Percentiles rank a stretch among this genome's conserved stretches.
Evolutionary conservation across 2,329 filamentous ascomycete species (phyloP).

Genomic region (Exophiala aquamarina): DNA sequence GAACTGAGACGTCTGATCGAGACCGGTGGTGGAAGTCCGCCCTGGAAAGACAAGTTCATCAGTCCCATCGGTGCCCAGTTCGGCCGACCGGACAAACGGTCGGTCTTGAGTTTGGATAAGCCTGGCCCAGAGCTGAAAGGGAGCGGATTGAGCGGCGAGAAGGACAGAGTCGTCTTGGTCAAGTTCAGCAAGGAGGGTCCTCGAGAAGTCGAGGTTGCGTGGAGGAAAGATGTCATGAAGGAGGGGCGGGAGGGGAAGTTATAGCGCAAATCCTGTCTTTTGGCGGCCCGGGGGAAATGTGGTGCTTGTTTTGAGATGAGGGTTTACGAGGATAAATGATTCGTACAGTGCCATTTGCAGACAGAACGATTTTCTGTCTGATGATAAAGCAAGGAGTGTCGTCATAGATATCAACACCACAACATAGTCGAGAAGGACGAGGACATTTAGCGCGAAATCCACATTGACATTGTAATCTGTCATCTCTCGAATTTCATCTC

Average conservation of each 20-base stretch:
- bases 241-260: slow-evolving; percentile 34
- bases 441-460: not conserved
- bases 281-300: no score
- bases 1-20: slow-evolving; percentile 49
- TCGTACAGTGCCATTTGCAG: no score
- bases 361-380: no score
- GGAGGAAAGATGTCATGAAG: slow-evolving; percentile 48
- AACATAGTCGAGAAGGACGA: no score
- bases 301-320: no score
- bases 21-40: slow-evolving; percentile 29
- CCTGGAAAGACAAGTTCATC: slow-evolving; percentile 50
- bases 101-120: slow-evolving; percentile 54
- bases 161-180: slow-evolving; percentile 57
- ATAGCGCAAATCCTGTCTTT: no score
- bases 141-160: slow-evolving; percentile 49
- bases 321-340: no score
- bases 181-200: slow-evolving; percentile 58
- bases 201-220: slow-evolving; percentile 54
- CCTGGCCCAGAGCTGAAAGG: slow-evolving; percentile 57
- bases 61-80: slow-evolving; percentile 40
- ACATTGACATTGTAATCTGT: no score
- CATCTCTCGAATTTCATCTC: slow-evolving; percentile 2
- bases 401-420: no score
- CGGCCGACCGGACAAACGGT: slow-evolving; percentile 46
- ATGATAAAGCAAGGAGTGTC: no score